These are phyloP conservation scores for Myriosclerotinia curreyana DNA, from an alignment of 2,329 filamentous ascomycete species.

Conservation along the genomic window DNA sequence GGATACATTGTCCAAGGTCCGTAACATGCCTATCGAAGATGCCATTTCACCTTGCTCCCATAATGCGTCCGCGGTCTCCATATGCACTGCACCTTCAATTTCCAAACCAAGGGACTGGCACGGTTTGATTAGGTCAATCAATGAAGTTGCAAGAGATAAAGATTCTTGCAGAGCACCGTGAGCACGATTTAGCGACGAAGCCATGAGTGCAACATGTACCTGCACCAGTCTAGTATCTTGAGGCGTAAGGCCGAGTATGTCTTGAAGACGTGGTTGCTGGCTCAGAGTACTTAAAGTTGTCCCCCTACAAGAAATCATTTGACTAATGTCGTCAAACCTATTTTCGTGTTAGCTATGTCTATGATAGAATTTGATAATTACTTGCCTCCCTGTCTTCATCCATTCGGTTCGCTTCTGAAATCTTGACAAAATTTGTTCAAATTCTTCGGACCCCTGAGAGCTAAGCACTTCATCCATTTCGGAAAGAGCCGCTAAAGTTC, in stretches of 20 bases:
- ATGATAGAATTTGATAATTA: conserved; percentile 23
- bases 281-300: conserved; percentile 79
- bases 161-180: conserved; percentile 85
- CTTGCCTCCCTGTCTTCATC: conserved; percentile 80
- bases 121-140: conserved; percentile 71
- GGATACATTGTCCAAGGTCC: conserved; percentile 62
- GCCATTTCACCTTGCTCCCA: conserved; percentile 94
- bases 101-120: conserved; percentile 70
- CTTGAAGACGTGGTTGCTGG: conserved; percentile 62
- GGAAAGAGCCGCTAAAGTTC: conserved; percentile 67
- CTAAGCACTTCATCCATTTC: conserved; percentile 78
- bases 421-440: conserved; percentile 58
- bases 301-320: conserved; percentile 78
- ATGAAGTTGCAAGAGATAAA: conserved; percentile 75
- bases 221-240: conserved; percentile 68
- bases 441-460: conserved; percentile 55
- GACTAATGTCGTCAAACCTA: conserved; percentile 73
- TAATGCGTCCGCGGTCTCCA: conserved; percentile 83
- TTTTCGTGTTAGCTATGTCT: conserved; percentile 9
- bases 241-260: conserved; percentile 57
- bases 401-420: conserved; percentile 68
- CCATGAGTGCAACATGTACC: conserved; percentile 70
- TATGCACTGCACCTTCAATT: conserved; percentile 71
- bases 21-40: conserved; percentile 84
- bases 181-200: conserved; percentile 71